Base-by-base conservation (phyloP, 2,329 filamentous ascomycete genomes). In the Aspergillus udagawae region DNA sequence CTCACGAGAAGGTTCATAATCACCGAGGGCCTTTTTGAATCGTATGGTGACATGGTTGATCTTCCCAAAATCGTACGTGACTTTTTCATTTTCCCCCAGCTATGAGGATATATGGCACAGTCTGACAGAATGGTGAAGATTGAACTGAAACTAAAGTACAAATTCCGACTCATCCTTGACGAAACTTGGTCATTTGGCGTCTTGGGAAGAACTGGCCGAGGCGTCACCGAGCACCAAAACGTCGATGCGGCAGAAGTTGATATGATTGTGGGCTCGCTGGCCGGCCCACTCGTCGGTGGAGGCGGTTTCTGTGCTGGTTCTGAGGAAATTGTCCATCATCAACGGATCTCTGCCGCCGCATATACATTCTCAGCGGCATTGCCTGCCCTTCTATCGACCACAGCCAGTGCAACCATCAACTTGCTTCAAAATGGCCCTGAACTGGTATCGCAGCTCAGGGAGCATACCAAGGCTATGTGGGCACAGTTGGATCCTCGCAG, bases 171-270 rank as follows among this genome's bases (percentile, higher is more conserved):
- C 56, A 96, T 97, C 63, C 86, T 99, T 41, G 94, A 99, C 73
- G 94, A 99, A 79, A 96, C 92, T 1, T 96, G 91, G 88, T 97
- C 92, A 1, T 99, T 97, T 72, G 95, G 93, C 59, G 90, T 97
- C 20, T 83, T 99, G 4, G 94, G 94, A 50, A 85, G 92, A 60
- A 96, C 91, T 27, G 95, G 94, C 21, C 88, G 92, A 53, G 94
- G 94, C 58, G 82, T 97, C 42, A 97, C 94, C 0, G 95, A 99
- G 78, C 91, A 93, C 5, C 94, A 97, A 71, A 96, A 97, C 66
- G 93, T 99, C 20, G 94, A 97, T 72, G 87, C 93, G 0, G 86
- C 88, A 9, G 90, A 96, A 70, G 87, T 99, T 51, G 94, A 99
- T 78, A 97, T 99, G 92, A 93, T 99, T 64, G 85, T 97, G 53